Base-by-base conservation (phyloP, 2,329 filamentous ascomycete species). In the Thielaviopsis cerberus region DNA sequence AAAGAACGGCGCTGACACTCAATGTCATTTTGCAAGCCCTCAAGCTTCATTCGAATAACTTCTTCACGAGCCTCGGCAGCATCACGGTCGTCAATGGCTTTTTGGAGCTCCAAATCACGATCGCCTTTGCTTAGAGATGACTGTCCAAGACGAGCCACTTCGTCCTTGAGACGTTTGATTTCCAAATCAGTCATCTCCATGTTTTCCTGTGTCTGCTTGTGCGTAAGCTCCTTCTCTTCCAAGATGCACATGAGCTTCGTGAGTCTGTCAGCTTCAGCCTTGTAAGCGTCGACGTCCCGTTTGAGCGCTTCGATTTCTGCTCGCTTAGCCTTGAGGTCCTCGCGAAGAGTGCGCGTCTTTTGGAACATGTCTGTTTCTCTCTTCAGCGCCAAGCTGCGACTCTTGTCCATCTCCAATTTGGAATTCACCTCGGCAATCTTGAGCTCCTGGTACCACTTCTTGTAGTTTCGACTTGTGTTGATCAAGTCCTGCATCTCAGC, bases 401-500 rank as follows among this genome's bases (percentile, higher is more conserved):
- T 83, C 63, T 81, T 84, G 61, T 87, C 80, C 0, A 80, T 82
- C 64, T 90, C 86, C 62, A 81, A 85, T 64, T 82, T 83, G 55
- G 84, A 76, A 65, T 86, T 82, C 61, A 79, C 74, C 67, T 87
- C 85, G 1, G 78, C 73, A 63, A 83, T 81, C 64, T 86, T 86
- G 1, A 84, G 82, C 58, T 88, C 85, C 58, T 85, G 81, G 8
- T 88, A 76, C 57, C 85, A 83, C 57, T 80, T 80, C 67, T 84
- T 87, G 27, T 91, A 71, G 22, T 80, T 81, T 20, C 85, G 81
- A 66, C 90, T 91, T 20, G 78, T 82, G 64, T 88, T 84, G 62
- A 91, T 80, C 3, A 92, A 71, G 57, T 89, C 88, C 63, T 91
- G 86, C 1, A 85, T 88, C 66, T 92, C 86, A 0, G 87, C 86